Conservation (phyloP, 345 rosid species). For the Sonneratia alba region DNA sequence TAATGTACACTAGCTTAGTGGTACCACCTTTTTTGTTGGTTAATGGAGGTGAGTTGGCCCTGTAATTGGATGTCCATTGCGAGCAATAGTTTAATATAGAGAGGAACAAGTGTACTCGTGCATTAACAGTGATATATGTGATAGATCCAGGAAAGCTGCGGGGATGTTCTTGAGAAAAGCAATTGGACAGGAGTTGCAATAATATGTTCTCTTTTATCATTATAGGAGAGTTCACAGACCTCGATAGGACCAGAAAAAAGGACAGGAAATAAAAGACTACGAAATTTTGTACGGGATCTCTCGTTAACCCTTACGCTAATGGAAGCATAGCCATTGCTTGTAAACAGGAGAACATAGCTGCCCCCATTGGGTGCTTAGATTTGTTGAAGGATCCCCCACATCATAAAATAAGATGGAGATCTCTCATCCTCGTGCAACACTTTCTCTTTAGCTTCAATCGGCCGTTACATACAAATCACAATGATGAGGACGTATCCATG, state of each 20-base stretch:
- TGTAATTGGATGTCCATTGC: slow-evolving; percentile 7
- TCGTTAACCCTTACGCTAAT: not conserved
- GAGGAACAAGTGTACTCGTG: too few species aligned
- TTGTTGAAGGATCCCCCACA: slow-evolving; percentile 25
- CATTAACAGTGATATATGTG: too few species aligned
- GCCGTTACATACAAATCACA: too few species aligned
- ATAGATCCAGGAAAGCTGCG: slow-evolving; percentile 4
- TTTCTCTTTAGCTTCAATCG: too few species aligned
- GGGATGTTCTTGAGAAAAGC: slow-evolving; percentile 12
- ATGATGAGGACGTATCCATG: not conserved
- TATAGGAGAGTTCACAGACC: too few species aligned
- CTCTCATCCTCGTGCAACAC: too few species aligned
- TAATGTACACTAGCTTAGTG: not conserved
- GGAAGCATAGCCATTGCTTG: slow-evolving; percentile 13
- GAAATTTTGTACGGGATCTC: not conserved
- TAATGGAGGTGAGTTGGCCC: slow-evolving; percentile 18
- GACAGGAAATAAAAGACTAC: not conserved
- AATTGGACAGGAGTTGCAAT: slow-evolving; percentile 12
- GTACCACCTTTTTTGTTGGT: slow-evolving; percentile 4
- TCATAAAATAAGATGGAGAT: not conserved
- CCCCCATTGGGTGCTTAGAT: slow-evolving; percentile 24
- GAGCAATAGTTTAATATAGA: not conserved
- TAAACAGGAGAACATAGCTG: slow-evolving; percentile 7
- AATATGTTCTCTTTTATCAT: not conserved
- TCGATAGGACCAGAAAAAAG: too few species aligned